Base-by-base conservation (phyloP, 208 protist species). In the Acanthamoeba divionensis region DNA sequence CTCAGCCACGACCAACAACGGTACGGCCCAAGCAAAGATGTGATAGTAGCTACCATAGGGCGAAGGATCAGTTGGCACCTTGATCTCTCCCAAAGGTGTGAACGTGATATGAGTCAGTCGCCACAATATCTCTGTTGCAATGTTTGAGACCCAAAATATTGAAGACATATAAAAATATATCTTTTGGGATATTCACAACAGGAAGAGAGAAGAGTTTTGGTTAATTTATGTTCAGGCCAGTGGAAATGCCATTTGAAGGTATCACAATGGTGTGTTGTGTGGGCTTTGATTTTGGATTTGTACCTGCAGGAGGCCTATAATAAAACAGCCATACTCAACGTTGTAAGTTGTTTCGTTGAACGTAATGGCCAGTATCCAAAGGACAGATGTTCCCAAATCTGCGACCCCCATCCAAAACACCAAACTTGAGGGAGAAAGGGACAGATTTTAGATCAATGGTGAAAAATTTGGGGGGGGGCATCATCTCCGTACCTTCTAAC, bases 11-110 rank as follows among this genome's bases (percentile, higher is more conserved):
- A 82, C 71, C 2, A 82, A 52, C 5, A 82, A 15, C 45, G 71
- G 71, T 6, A 60, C 29, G 2, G 45, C 71, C 71, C 71, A 82
- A 8, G 71, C 71, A 82, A 82, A 82, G 47, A 82, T 82, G 1
- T 82, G 71, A 36, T 82, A 82, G 47, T 1, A 15, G 71, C 38
- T 45, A 2, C 18, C n/a, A 26, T 82, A 82, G 47, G 71, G 71
- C 15, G 71, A 82, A 13, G 29, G 54, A 26, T 82, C 71, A 21
- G 18, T 82, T 4, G 71, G 71, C 47, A 82, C 71, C n/a, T 82
- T 82, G 38, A 82, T 82, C 71, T 82, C 71, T 45, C 71, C 71
- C 71, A 82, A 63, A 31, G 71, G 71, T 6, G 71, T 82, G 71
- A 82, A 82, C 1, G 71, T 82, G 24, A 82, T 52, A 9, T 82